Base-by-base conservation (phyloP, 306 rosid species). In the Astragalus glycyphyllos region DNA sequence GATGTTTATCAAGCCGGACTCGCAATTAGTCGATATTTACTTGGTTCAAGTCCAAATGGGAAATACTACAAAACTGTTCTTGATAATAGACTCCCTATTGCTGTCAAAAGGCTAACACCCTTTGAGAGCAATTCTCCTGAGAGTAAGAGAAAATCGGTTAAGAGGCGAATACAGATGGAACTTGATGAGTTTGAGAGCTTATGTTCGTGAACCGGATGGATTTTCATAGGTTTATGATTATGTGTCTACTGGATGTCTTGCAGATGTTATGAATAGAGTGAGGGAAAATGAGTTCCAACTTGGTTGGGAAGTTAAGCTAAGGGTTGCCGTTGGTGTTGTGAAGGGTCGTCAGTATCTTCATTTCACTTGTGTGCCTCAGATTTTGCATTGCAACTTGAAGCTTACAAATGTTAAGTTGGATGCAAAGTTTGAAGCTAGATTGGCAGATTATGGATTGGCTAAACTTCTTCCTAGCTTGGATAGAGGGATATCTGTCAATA, bases 321-420 rank as follows among this genome's bases (percentile, higher is more conserved):
- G 95, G 48, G 83, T 94, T 72, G 99, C 99, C 0, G 95, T 94
- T 76, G 99, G 99, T 66, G 87, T 91, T 40, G 92, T 91, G 15
- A 94, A 89, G 81, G 97, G 97, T 34, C 95, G 91, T 89, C 97
- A 87, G 78, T 94, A 84, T 86, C 97, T 94, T 79, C 99, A 94
- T 14, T 85, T 71, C 61, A 83, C 84, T n/a, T 89, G 90, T 75
- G 95, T 73, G 4, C 96, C 96, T 71, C 91, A 85, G 71, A 82
- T 89, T 87, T 74, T 94, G 67, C 99, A 94, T 75, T 82, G 42
- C 75, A 94, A 87, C 54, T 85, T 94, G 77, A 94, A 91, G 85
- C 95, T 90, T 65, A 72, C 96, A 6, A 94, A 94, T 86, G 96
- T 94, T 4, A 82, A 91, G 92, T 66, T 91, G 86, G 97, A 83